These are phyloP conservation scores for Naganishia sp. DNA, from an alignment of 1,284 basidiomycete species.

Conservation along the genomic window DNA sequence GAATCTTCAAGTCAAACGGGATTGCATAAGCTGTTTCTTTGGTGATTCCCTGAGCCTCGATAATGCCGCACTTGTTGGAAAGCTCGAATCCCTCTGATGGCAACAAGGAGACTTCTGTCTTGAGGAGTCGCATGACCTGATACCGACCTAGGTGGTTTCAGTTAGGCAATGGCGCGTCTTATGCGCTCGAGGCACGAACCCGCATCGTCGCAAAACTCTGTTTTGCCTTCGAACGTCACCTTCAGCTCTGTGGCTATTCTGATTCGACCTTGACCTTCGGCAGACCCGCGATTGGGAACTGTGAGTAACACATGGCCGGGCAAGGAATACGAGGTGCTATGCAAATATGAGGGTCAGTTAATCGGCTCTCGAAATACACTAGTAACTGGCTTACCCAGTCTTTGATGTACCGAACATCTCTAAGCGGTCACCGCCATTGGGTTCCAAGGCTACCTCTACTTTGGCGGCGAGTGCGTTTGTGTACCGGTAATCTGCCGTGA, in stretches of 20 bases:
- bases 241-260: slow-evolving; percentile 40
- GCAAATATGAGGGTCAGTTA: not conserved
- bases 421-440: slow-evolving; percentile 19
- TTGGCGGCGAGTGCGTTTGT: slow-evolving; percentile 16
- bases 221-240: slow-evolving; percentile 47
- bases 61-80: slow-evolving; percentile 31
- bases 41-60: slow-evolving; percentile 35
- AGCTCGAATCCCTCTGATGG: slow-evolving; percentile 13
- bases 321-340: slow-evolving; percentile 38
- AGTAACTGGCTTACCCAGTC: slow-evolving; percentile 32
- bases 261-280: slow-evolving; percentile 30
- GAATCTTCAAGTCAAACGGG: slow-evolving; percentile 48
- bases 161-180: not conserved
- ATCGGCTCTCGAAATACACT: not conserved
- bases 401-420: slow-evolving; percentile 33
- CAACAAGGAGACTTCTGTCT: slow-evolving; percentile 35
- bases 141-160: slow-evolving; percentile 43
- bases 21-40: slow-evolving; percentile 37
- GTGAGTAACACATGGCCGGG: slow-evolving; percentile 35
- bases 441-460: slow-evolving; percentile 28
- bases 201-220: slow-evolving; percentile 48
- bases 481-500: not conserved
- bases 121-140: slow-evolving; percentile 43
- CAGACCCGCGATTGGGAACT: slow-evolving; percentile 24
- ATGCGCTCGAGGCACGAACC: slow-evolving; percentile 37